phyloP scores from a whole-genome alignment of 768 basidiomycete genomes.

The Macrolepiota dolichaula region DNA sequence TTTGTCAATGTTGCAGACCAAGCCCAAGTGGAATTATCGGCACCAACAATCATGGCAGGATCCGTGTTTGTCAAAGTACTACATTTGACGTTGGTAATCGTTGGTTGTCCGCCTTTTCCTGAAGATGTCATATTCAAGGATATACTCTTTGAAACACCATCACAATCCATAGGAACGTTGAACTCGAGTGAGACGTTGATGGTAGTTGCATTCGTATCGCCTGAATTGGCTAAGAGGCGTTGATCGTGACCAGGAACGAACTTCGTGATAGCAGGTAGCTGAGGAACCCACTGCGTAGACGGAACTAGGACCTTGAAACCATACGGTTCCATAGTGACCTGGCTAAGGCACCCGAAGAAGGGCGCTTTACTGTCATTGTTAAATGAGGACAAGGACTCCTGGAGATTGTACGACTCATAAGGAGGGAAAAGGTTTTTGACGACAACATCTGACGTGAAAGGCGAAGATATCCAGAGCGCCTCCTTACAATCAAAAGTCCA shows the following conservation, averaged over 20 bases:
- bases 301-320: slow-evolving; percentile 85
- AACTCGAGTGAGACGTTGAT: slow-evolving; percentile 77
- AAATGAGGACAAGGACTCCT: slow-evolving; percentile 63
- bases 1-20: slow-evolving; percentile 75
- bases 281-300: slow-evolving; percentile 57
- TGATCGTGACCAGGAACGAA: slow-evolving; percentile 88
- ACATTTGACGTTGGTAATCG: slow-evolving; percentile 50
- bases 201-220: slow-evolving; percentile 49
- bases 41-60: slow-evolving; percentile 49
- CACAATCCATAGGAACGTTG: slow-evolving; percentile 72
- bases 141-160: slow-evolving; percentile 59
- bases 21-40: slow-evolving; percentile 56
- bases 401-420: slow-evolving; percentile 73
- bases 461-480: slow-evolving; percentile 73
- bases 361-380: slow-evolving; percentile 55
- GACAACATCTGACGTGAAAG: slow-evolving; percentile 55
- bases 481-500: slow-evolving; percentile 61
- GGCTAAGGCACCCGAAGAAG: slow-evolving; percentile 70
- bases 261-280: slow-evolving; percentile 70
- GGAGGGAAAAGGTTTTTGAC: slow-evolving; percentile 81
- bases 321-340: slow-evolving; percentile 65
- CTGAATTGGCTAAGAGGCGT: slow-evolving; percentile 50
- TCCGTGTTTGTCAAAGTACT: slow-evolving; percentile 43
- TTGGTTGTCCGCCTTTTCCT: slow-evolving; percentile 54
- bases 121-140: slow-evolving; percentile 70